Conservation (phyloP, 1,139 yeast species). For the Hemisphaericaspora xylanilytica region DNA sequence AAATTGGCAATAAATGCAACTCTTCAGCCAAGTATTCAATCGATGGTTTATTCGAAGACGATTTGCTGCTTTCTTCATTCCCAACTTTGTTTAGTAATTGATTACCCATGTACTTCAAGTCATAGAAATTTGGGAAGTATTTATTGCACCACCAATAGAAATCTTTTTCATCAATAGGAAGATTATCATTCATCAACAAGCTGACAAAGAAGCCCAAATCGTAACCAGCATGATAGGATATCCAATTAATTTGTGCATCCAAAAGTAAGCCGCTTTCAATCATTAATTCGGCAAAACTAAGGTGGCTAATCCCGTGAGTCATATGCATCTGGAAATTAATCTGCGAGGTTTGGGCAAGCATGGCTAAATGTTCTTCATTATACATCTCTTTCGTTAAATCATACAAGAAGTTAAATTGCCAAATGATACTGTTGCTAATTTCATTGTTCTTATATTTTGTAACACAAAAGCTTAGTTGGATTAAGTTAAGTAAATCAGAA, state of each 20-base stretch:
- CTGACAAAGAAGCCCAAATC: slow-evolving; percentile 89
- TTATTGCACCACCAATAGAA: slow-evolving; percentile 69
- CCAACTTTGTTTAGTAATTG: slow-evolving; percentile 34
- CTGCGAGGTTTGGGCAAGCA: slow-evolving; percentile 72
- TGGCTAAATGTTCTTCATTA: slow-evolving; percentile 70
- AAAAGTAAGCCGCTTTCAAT: slow-evolving; percentile 84
- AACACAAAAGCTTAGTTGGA: slow-evolving; percentile 85
- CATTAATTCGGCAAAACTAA: slow-evolving; percentile 78
- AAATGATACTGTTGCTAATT: slow-evolving; percentile 63
- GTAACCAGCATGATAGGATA: slow-evolving; percentile 91
- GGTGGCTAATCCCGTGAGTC: slow-evolving; percentile 74
- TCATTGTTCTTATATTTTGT: slow-evolving; percentile 74
- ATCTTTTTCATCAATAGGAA: slow-evolving; percentile 81
- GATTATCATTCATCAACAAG: slow-evolving; percentile 66
- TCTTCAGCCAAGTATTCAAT: slow-evolving; percentile 58
- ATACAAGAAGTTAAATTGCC: slow-evolving; percentile 94
- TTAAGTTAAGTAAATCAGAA: slow-evolving; percentile 79
- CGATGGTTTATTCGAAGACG: slow-evolving; percentile 37
- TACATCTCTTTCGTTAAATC: slow-evolving; percentile 80
- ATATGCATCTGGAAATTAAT: slow-evolving; percentile 76
- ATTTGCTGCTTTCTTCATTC: slow-evolving; percentile 16
- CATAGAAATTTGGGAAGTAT: slow-evolving; percentile 82
- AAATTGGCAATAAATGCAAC: slow-evolving; percentile 49
- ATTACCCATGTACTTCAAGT: slow-evolving; percentile 76
- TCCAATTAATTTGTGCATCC: slow-evolving; percentile 71